These are phyloP conservation scores for Dothistroma septosporum DNA, from an alignment of 2,329 filamentous ascomycete genomes.

Conservation along the genomic window DNA sequence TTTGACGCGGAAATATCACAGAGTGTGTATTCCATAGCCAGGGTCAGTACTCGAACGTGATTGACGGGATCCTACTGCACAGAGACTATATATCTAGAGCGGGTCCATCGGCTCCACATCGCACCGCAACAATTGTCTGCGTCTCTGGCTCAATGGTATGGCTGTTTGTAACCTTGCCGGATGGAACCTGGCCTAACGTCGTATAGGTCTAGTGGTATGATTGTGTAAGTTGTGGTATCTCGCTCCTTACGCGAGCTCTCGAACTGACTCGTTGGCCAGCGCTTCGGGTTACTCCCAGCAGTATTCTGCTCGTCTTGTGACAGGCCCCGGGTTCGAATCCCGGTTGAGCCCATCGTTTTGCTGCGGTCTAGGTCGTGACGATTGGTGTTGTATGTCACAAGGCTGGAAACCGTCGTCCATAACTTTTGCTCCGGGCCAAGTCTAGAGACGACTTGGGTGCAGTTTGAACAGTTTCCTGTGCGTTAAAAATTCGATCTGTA, in stretches of 20 bases:
- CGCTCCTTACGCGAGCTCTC: too few species aligned
- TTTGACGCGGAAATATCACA: too few species aligned
- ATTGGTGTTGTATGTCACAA: background rate
- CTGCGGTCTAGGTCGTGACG: too few species aligned
- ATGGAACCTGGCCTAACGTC: background rate
- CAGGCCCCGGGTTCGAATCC: conserved; percentile 22
- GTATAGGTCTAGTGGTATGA: conserved; percentile 18
- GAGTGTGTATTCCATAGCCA: background rate
- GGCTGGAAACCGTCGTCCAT: too few species aligned
- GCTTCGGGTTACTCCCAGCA: conserved; percentile 23
- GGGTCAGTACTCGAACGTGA: background rate
- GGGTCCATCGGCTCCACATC: conserved; percentile 1
- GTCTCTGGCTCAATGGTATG: background rate
- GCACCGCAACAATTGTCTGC: background rate
- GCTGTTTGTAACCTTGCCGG: background rate
- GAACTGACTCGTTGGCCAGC: background rate
- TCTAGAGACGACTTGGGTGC: too few species aligned
- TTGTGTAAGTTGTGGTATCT: background rate
- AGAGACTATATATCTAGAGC: background rate
- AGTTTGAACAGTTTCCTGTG: too few species aligned
- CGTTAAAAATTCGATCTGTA: too few species aligned
- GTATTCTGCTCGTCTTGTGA: conserved; percentile 20
- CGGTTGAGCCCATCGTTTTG: conserved; percentile 10
- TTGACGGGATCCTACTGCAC: too few species aligned
- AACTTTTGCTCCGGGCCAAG: too few species aligned